phyloP scores from a whole-genome alignment of 768 basidiomycete species.

The Cantharellus cinnabarinus region DNA sequence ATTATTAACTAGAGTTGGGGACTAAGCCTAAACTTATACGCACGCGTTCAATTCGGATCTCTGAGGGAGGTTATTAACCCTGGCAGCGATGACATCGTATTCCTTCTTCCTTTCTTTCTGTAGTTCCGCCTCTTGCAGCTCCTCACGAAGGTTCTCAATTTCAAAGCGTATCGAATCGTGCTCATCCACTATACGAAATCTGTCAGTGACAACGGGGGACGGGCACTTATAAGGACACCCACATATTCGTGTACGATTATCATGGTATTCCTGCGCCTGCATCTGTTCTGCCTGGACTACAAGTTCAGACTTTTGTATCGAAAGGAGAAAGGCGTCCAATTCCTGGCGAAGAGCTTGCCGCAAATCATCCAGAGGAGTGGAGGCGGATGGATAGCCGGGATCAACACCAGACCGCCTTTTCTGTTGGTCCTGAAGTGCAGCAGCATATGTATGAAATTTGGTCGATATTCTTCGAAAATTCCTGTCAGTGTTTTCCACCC shows the following conservation, averaged over 20 bases:
- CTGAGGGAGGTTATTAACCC: slow-evolving; percentile 54
- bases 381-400: slow-evolving; percentile 21
- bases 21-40: slow-evolving; percentile 14
- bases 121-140: slow-evolving; percentile 60
- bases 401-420: slow-evolving; percentile 31
- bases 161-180: slow-evolving; percentile 44
- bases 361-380: slow-evolving; percentile 32
- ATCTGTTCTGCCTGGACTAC: slow-evolving; percentile 71
- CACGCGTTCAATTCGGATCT: slow-evolving; percentile 61
- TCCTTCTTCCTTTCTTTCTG: slow-evolving; percentile 63
- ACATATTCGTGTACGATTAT: slow-evolving; percentile 55
- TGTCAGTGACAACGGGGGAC: slow-evolving; percentile 3
- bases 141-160: slow-evolving; percentile 57
- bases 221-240: slow-evolving; percentile 12
- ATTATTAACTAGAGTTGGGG: not conserved
- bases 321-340: slow-evolving; percentile 51
- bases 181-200: slow-evolving; percentile 35
- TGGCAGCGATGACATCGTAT: slow-evolving; percentile 69
- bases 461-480: slow-evolving; percentile 68
- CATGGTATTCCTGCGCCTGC: slow-evolving; percentile 69
- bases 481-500: slow-evolving; percentile 56
- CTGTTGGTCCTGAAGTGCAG: slow-evolving; percentile 19
- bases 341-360: slow-evolving; percentile 64
- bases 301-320: slow-evolving; percentile 59
- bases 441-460: slow-evolving; percentile 12